These are phyloP conservation scores for Ganoderma resinaceum DNA, from an alignment of 1,284 basidiomycete species.

Conservation along the genomic window DNA sequence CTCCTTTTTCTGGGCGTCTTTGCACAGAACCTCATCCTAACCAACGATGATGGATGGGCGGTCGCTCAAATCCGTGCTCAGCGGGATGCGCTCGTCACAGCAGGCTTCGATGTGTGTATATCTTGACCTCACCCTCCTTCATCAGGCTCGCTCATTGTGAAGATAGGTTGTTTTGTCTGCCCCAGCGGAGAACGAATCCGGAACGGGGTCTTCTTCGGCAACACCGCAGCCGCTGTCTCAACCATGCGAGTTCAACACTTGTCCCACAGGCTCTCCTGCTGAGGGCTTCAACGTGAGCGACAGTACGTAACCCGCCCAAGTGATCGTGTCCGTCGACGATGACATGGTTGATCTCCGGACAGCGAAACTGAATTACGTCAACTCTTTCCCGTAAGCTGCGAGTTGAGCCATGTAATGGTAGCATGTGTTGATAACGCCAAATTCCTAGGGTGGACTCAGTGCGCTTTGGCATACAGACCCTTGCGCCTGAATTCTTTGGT, in stretches of 20 bases:
- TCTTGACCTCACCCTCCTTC: no score
- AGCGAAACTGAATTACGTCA: constrained; percentile 47
- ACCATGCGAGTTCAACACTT: constrained; percentile 51
- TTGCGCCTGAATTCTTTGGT: constrained; percentile 52
- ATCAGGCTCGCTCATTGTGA: background rate
- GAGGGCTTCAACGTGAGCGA: constrained; percentile 52
- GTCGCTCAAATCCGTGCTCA: constrained; percentile 56
- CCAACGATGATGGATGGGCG: constrained; percentile 62
- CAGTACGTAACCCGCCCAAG: constrained; percentile 40
- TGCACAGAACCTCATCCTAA: constrained; percentile 41
- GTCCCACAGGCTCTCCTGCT: constrained; percentile 50
- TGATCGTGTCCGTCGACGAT: background rate
- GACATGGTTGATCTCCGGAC: no score
- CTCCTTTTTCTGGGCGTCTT: background rate
- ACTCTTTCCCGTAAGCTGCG: constrained; percentile 38
- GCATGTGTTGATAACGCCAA: background rate
- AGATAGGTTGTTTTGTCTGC: constrained; percentile 48
- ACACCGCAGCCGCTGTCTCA: constrained; percentile 35
- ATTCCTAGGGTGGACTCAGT: constrained; percentile 47
- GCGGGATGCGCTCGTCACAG: constrained; percentile 46
- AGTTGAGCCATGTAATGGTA: background rate
- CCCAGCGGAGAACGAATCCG: constrained; percentile 49
- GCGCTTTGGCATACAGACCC: constrained; percentile 52
- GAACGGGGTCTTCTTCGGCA: constrained; percentile 46
- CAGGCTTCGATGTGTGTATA: constrained; percentile 49